phyloP scores from a whole-genome alignment of 2,329 filamentous ascomycete genomes.

The Clonostachys solani region DNA sequence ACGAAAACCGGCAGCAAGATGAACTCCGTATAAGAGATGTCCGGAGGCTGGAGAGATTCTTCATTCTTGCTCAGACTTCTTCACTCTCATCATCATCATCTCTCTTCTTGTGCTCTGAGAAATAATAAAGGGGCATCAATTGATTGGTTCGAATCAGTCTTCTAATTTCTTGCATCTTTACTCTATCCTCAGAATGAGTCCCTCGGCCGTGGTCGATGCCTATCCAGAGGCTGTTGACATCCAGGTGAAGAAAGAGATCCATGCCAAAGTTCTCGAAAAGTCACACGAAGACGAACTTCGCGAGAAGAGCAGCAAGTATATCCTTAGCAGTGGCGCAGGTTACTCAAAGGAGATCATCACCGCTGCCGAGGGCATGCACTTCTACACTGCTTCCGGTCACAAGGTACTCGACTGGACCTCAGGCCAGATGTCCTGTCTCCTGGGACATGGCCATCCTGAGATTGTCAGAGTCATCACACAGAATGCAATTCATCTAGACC shows the following conservation, averaged over 20 bases:
- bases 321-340: conserved; percentile 16
- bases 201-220: background rate
- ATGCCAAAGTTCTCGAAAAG: conserved; percentile 10
- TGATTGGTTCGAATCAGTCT: background rate
- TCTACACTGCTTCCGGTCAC: conserved; percentile 39
- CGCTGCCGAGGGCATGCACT: conserved; percentile 33
- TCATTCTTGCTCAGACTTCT: background rate
- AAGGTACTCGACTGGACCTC: conserved; percentile 55
- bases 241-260: conserved; percentile 3
- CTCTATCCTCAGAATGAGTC: background rate
- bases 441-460: conserved; percentile 55
- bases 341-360: conserved; percentile 30
- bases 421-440: conserved; percentile 55
- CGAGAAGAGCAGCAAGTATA: conserved; percentile 12
- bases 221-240: background rate
- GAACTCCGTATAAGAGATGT: background rate
- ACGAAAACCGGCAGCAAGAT: background rate
- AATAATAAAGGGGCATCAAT: background rate
- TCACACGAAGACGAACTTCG: conserved; percentile 12
- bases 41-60: background rate
- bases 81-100: background rate
- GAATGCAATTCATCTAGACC: conserved; percentile 48
- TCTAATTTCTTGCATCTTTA: background rate
- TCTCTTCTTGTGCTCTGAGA: conserved; percentile 4
- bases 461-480: conserved; percentile 47